Conservation (phyloP, 768 basidiomycete genomes). For the Suillus lakei region DNA sequence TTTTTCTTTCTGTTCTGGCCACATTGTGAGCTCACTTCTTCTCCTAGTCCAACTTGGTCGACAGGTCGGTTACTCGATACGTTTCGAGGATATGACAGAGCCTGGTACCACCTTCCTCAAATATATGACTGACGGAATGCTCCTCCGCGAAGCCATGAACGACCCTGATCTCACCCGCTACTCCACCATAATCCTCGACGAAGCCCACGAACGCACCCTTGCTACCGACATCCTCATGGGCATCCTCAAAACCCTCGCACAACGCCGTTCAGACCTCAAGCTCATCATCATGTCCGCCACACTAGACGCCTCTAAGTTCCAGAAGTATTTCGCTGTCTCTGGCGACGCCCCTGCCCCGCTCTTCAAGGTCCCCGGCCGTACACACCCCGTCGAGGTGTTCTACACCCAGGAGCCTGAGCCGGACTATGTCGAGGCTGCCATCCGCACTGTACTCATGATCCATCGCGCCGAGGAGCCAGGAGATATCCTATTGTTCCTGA, state of each 20-base stretch:
- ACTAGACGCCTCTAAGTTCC: slow-evolving; percentile 95
- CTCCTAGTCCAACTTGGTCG: slow-evolving; percentile 83
- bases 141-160: slow-evolving; percentile 99
- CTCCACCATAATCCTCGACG: slow-evolving; percentile 98
- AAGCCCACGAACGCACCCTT: slow-evolving; percentile 97
- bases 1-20: neutral
- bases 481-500: slow-evolving; percentile 93
- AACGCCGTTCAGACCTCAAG: slow-evolving; percentile 86
- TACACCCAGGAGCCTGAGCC: slow-evolving; percentile 94
- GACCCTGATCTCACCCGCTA: slow-evolving; percentile 89
- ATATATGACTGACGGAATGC: slow-evolving; percentile 99
- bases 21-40: slow-evolving; percentile 1
- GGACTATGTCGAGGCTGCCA: slow-evolving; percentile 97
- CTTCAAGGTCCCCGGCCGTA: slow-evolving; percentile 91
- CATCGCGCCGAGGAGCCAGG: slow-evolving; percentile 94
- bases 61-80: slow-evolving; percentile 96
- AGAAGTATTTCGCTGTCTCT: slow-evolving; percentile 83
- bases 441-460: slow-evolving; percentile 96
- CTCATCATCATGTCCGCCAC: slow-evolving; percentile 99
- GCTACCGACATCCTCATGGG: slow-evolving; percentile 99
- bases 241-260: slow-evolving; percentile 85
- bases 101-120: slow-evolving; percentile 96
- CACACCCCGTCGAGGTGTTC: slow-evolving; percentile 95
- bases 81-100: slow-evolving; percentile 85
- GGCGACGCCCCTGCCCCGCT: slow-evolving; percentile 60